phyloP scores from a whole-genome alignment of 371 early-diverging fungal species.

The Mucor ambiguus region DNA sequence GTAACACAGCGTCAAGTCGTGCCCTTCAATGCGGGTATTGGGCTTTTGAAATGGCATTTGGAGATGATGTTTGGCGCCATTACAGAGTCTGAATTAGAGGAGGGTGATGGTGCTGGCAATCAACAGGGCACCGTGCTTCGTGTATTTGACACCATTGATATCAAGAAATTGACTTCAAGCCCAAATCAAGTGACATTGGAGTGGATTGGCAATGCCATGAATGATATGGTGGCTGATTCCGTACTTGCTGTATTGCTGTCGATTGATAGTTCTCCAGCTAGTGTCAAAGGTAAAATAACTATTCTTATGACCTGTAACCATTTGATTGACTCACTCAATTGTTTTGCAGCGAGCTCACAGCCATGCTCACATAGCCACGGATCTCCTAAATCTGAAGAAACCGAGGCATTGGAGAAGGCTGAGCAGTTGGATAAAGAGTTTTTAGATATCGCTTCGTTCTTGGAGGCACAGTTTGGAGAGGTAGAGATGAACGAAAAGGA shows the following conservation, averaged over 20 bases:
- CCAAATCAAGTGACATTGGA: slow-evolving; percentile 74
- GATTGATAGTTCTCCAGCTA: slow-evolving; percentile 88
- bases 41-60: slow-evolving; percentile 86
- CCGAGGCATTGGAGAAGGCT: slow-evolving; percentile 16
- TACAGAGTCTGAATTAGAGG: slow-evolving; percentile 30
- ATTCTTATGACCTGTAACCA: too few species aligned
- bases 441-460: slow-evolving; percentile 34
- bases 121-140: slow-evolving; percentile 48
- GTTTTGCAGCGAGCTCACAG: slow-evolving; percentile 37
- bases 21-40: slow-evolving; percentile 77
- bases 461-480: slow-evolving; percentile 49
- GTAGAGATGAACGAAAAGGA: slow-evolving; percentile 44
- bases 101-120: slow-evolving; percentile 20
- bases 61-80: slow-evolving; percentile 90
- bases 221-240: slow-evolving; percentile 97
- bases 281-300: slow-evolving; percentile 81
- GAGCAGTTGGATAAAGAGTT: slow-evolving; percentile 38
- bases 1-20: slow-evolving; percentile 83
- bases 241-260: slow-evolving; percentile 85
- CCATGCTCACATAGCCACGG: slow-evolving; percentile 41
- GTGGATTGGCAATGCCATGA: slow-evolving; percentile 91
- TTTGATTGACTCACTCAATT: neutral
- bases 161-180: slow-evolving; percentile 56
- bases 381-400: slow-evolving; percentile 15
- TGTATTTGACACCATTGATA: slow-evolving; percentile 82